Base-by-base conservation (phyloP, 495 filamentous ascomycete genomes). In the Paragyromitra xinjiangensis region DNA sequence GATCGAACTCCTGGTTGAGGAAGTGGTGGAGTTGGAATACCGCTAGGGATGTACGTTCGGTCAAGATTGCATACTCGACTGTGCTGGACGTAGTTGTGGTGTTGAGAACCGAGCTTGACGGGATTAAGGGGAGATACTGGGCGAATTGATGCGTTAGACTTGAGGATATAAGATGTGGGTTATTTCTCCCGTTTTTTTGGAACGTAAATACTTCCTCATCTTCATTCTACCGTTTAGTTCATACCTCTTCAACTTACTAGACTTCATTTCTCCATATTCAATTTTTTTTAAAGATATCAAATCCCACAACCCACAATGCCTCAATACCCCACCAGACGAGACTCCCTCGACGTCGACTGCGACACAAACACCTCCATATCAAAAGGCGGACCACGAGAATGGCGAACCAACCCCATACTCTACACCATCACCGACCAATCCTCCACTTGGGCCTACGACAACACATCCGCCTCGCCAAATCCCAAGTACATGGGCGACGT, bases 331-430 rank as follows among this genome's bases (percentile, higher is more conserved):
- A 55, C 61, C n/a, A 37, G 59, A 55, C 37, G 22, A 1, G 45
- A 64, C 34, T 72, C 70, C 22, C 51, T 40, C 45, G 50, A 48
- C 61, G 63, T 51, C 3, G 69, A 71, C 22, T 51, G 42, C 40
- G 58, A 63, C 24, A 4, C 26, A 22, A 34, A 14, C 22, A 14
- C 55, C 24, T 8, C 55, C 9, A 29, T 61, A 16, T 44, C n/a
- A 2, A 70, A 70, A 29, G 55, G 40, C 39, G 29, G 12, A 11
- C 42, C 34, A 7, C 39, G 37, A 22, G 68, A 24, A 34, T 29
- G 53, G 24, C 48, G n/a, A n/a, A 34, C 19, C 11, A 26, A 51
- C 16, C 64, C 64, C 4, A 16, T 48, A 9, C 58, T 63, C 16
- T 45, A 24, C 7, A 64, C 34, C 3, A 53, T 34, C 26, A 42